These are phyloP conservation scores for Corymbia calophylla DNA, from an alignment of 441 rosid species.

Conservation along the genomic window DNA sequence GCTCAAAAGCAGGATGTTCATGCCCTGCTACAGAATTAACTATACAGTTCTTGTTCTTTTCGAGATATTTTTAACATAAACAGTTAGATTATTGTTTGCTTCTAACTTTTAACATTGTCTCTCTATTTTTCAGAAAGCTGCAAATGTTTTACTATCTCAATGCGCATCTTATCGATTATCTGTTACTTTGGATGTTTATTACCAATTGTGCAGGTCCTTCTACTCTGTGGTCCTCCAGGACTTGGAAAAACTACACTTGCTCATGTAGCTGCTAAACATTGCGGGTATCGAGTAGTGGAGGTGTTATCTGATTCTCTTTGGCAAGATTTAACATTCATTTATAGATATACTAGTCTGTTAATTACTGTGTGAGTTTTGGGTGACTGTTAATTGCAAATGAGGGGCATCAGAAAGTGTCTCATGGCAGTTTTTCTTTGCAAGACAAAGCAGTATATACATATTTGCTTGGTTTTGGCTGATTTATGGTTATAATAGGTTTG, in stretches of 20 bases:
- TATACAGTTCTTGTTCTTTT: not conserved
- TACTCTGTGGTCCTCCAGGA: slow-evolving; percentile 99
- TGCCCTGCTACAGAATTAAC: not conserved
- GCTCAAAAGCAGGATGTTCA: not conserved
- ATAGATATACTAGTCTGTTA: not conserved
- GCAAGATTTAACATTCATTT: not conserved
- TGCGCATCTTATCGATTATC: not conserved
- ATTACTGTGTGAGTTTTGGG: not conserved
- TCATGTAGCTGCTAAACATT: slow-evolving; percentile 96
- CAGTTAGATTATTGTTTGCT: not conserved
- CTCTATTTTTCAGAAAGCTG: not conserved
- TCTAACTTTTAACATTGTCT: not conserved
- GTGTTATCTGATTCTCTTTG: slow-evolving; percentile 33
- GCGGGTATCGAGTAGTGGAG: slow-evolving; percentile 98
- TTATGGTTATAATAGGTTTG: not conserved
- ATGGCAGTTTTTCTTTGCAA: not conserved
- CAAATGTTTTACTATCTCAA: not conserved
- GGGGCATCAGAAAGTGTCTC: not conserved
- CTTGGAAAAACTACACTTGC: slow-evolving; percentile 99
- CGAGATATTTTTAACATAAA: not conserved
- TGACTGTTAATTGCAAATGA: not conserved
- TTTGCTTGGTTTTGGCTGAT: not conserved
- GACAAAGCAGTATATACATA: not conserved
- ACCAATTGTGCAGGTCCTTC: slow-evolving; percentile 61
- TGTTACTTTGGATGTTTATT: not conserved